phyloP scores from a whole-genome alignment of 129 eudicot genomes.

The Flaveria linearis region DNA sequence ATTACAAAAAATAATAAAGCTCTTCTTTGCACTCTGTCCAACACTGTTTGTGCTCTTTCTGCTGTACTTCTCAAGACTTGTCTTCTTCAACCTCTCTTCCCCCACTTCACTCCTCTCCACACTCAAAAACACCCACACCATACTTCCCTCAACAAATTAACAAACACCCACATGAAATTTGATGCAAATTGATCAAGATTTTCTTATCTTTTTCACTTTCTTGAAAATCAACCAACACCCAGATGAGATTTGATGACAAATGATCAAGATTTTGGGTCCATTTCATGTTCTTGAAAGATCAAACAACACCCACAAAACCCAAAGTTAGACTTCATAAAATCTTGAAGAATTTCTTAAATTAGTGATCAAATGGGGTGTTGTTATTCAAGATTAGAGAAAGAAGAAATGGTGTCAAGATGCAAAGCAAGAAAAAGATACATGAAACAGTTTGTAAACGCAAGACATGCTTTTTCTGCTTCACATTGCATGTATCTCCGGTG shows the following conservation, averaged over 20 bases:
- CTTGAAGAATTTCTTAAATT: neutral
- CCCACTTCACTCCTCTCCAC: constrained; percentile 8
- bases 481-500: constrained; percentile 69
- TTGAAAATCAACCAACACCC: constrained; percentile 1
- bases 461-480: constrained; percentile 72
- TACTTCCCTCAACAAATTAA: neutral
- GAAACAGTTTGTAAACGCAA: constrained; percentile 82
- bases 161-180: neutral
- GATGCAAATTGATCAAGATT: neutral
- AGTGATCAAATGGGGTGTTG: constrained; percentile 69
- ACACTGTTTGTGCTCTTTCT: constrained; percentile 18
- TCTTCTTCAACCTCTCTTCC: constrained; percentile 19
- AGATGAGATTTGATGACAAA: neutral
- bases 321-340: constrained; percentile 23
- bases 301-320: constrained; percentile 21
- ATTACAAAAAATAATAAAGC: constrained; percentile 1
- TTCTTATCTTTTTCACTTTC: neutral
- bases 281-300: neutral
- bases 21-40: constrained; percentile 17
- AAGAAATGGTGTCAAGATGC: constrained; percentile 87
- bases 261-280: neutral
- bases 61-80: constrained; percentile 37
- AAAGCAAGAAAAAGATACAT: constrained; percentile 80
- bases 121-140: neutral
- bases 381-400: constrained; percentile 70